Base-by-base conservation (phyloP, 1,139 yeast species). In the Hansenula sp. region DNA sequence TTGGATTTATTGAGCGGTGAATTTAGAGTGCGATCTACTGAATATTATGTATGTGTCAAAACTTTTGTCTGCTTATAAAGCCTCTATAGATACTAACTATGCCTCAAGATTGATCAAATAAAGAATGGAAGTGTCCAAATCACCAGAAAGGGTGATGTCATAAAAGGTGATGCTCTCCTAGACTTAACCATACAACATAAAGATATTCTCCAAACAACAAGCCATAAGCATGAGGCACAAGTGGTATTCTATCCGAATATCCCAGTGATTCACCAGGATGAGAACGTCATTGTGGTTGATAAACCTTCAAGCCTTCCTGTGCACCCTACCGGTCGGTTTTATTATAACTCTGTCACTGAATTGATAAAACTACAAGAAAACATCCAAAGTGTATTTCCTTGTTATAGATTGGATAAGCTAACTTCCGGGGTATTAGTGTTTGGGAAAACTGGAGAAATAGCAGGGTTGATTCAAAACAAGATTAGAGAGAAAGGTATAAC, bases 241-340 rank as follows among this genome's bases (percentile, higher is more conserved):
- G 72, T 76, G 1, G 36, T 39, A 3, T 45, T 45, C 6, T 40
- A 38, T 12, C 50, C 55, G 10, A 56, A 59, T 0, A 53, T 80
- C 6, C 65, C 70, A 18, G 63, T 79, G 0, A 53, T 83, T 0
- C 64, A 57, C 51, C 73, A 77, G 44, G 71, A 73, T 52, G 69
- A 66, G 2, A 66, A 73, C 5, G 40, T 77, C 2, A 44, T 86
- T 3, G 87, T 86, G 17, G 68, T 85, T 2, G 71, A 82, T 56
- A 86, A 86, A 53, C 95, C 95, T 0, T 65, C 77, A 10, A 95
- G 95, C 0, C 65, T 85, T 1, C 94, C 95, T 0, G 80, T 86
- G 1, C 95, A 86, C 59, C 95, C 95, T 0, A 77, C 86, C 0
- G 87, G 88, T 4, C 73, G 73, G 41, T 85, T 77, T 54, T 64